These are phyloP conservation scores for Fusarium musae DNA, from an alignment of 2,329 filamentous ascomycete genomes.

Conservation along the genomic window DNA sequence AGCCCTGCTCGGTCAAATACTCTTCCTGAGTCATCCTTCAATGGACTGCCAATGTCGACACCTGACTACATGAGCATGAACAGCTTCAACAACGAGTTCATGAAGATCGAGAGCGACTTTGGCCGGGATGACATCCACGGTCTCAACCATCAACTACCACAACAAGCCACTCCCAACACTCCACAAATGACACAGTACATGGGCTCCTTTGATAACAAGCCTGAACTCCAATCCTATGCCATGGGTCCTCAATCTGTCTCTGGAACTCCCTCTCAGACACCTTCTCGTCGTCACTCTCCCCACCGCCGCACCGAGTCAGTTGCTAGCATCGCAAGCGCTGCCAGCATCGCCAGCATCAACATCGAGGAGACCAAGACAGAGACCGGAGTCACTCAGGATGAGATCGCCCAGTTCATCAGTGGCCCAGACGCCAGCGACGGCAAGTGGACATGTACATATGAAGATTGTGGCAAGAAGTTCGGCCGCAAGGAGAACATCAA, in stretches of 20 bases:
- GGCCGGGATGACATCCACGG: constrained; percentile 48
- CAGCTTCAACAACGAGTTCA: constrained; percentile 57
- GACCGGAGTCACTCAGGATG: constrained; percentile 88
- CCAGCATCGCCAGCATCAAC: constrained; percentile 70
- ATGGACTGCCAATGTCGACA: constrained; percentile 63
- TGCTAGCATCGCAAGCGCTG: constrained; percentile 67
- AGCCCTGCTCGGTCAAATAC: constrained; percentile 66
- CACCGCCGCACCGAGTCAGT: constrained; percentile 70
- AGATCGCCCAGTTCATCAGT: constrained; percentile 80
- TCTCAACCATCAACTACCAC: constrained; percentile 56
- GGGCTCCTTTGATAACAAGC: constrained; percentile 57
- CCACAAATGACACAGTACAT: constrained; percentile 58
- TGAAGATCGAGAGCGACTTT: constrained; percentile 52
- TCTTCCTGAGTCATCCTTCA: constrained; percentile 60
- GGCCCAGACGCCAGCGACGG: constrained; percentile 78
- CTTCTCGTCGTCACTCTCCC: constrained; percentile 44
- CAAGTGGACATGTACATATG: constrained; percentile 81
- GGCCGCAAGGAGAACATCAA: constrained; percentile 99
- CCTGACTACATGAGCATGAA: constrained; percentile 68
- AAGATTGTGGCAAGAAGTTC: constrained; percentile 88
- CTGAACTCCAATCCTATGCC: constrained; percentile 51
- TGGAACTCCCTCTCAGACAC: constrained; percentile 26
- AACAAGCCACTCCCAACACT: constrained; percentile 64
- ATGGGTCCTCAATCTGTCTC: constrained; percentile 34
- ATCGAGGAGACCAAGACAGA: constrained; percentile 75